These are phyloP conservation scores for Aureobasidium musti DNA, from an alignment of 2,329 filamentous ascomycete species.

Conservation along the genomic window DNA sequence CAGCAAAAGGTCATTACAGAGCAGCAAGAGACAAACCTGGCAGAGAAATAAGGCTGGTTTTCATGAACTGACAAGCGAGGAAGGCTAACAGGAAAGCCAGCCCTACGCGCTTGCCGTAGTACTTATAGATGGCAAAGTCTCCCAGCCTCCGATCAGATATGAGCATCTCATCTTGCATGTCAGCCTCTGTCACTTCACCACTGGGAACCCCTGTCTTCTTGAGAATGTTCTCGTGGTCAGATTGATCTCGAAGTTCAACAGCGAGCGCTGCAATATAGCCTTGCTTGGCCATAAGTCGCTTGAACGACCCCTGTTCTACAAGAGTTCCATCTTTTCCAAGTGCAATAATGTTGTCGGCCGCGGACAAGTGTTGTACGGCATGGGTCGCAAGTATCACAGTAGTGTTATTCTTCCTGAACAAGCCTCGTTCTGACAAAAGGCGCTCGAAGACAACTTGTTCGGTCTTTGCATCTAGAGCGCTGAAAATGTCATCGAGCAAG, in stretches of 20 bases:
- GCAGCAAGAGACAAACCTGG: neutral
- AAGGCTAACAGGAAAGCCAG: neutral
- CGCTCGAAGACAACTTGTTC: conserved; percentile 47
- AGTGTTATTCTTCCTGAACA: conserved; percentile 44
- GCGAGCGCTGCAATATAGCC: neutral
- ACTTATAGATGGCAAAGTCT: neutral
- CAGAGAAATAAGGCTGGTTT: neutral
- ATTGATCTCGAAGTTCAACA: neutral
- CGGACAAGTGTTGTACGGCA: conserved; percentile 35
- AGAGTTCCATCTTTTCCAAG: neutral
- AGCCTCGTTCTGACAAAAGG: conserved; percentile 46
- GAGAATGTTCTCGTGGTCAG: neutral
- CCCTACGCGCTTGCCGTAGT: neutral
- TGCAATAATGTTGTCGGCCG: conserved; percentile 48
- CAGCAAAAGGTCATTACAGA: neutral
- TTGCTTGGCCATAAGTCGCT: neutral
- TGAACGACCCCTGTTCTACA: neutral
- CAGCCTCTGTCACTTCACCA: neutral
- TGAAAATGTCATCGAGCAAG: conserved; percentile 78
- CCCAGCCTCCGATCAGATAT: neutral
- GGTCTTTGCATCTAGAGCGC: conserved; percentile 66
- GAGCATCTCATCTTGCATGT: neutral
- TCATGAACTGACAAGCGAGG: neutral
- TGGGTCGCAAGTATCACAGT: conserved; percentile 52
- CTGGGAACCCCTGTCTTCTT: neutral